These are phyloP conservation scores for Inga oerstediana DNA, from an alignment of 306 rosid genomes.

Conservation along the genomic window DNA sequence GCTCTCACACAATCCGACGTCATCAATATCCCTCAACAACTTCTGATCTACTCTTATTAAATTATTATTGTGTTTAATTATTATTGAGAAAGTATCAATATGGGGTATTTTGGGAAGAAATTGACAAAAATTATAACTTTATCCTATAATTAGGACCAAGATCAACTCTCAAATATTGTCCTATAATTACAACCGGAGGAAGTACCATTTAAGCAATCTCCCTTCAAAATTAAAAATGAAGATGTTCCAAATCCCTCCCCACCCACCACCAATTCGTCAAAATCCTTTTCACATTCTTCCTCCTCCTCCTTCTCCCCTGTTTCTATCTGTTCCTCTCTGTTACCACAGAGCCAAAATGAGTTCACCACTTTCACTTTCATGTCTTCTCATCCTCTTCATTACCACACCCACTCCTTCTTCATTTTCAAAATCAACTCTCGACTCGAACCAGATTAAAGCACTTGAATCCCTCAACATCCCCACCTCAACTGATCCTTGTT, in stretches of 20 bases:
- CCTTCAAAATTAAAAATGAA: not conserved
- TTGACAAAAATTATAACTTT: too few relatives aligned
- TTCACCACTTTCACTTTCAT: not conserved
- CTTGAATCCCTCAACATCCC: slow-evolving; percentile 84
- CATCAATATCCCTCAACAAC: too few relatives aligned
- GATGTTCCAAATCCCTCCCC: not conserved
- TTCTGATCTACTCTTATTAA: too few relatives aligned
- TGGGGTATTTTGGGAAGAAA: too few relatives aligned
- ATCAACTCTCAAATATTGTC: too few relatives aligned
- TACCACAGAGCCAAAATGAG: not conserved
- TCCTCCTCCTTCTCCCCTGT: slow-evolving; percentile 12
- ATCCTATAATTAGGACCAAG: too few relatives aligned
- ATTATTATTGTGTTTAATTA: too few relatives aligned
- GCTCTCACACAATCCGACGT: too few relatives aligned
- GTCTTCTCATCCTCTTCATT: not conserved
- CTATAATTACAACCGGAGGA: too few relatives aligned
- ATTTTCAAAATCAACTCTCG: slow-evolving; percentile 48
- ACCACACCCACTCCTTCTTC: not conserved
- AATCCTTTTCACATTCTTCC: not conserved
- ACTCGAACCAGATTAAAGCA: slow-evolving; percentile 71
- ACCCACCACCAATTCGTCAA: not conserved
- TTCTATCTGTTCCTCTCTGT: slow-evolving; percentile 36
- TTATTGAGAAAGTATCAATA: too few relatives aligned
- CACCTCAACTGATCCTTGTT: slow-evolving; percentile 68
- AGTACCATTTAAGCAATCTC: not conserved